phyloP scores from a whole-genome alignment of 1,139 yeast genomes.

The Geotrichum bryndzae region DNA sequence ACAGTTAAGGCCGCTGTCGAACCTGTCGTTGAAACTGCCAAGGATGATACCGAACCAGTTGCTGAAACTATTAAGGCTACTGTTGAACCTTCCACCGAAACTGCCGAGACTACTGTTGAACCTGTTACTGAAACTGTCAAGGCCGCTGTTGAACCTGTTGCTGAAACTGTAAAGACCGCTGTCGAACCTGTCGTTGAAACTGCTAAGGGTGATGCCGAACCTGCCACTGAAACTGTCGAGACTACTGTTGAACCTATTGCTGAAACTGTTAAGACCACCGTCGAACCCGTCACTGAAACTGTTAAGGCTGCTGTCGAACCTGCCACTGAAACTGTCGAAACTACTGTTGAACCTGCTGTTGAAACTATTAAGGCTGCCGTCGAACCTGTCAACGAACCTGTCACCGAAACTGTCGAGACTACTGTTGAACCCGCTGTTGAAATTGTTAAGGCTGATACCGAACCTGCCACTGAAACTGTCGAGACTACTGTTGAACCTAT shows the following conservation, averaged over 20 bases:
- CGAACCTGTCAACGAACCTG: slow-evolving; percentile 1
- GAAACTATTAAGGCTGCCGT: background rate
- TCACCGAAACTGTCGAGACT: background rate
- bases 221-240: slow-evolving; percentile 1
- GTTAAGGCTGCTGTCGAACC: background rate
- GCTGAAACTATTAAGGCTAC: background rate
- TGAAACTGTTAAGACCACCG: background rate
- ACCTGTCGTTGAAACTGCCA: no score
- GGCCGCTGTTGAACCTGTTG: background rate
- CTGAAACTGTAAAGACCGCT: background rate
- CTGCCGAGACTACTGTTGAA: background rate
- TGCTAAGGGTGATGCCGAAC: background rate
- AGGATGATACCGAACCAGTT: background rate
- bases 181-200: background rate
- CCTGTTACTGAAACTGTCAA: background rate
- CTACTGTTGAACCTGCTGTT: background rate
- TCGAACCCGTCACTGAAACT: background rate
- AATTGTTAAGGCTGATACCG: background rate
- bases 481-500: background rate
- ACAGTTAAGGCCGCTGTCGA: background rate
- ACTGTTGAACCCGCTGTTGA: background rate
- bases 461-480: slow-evolving; percentile 1
- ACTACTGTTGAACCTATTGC: background rate
- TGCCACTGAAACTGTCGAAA: background rate
- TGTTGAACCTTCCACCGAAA: no score